phyloP scores from a whole-genome alignment of 1,139 yeast species.

The Arxiozyma slooffiae region DNA sequence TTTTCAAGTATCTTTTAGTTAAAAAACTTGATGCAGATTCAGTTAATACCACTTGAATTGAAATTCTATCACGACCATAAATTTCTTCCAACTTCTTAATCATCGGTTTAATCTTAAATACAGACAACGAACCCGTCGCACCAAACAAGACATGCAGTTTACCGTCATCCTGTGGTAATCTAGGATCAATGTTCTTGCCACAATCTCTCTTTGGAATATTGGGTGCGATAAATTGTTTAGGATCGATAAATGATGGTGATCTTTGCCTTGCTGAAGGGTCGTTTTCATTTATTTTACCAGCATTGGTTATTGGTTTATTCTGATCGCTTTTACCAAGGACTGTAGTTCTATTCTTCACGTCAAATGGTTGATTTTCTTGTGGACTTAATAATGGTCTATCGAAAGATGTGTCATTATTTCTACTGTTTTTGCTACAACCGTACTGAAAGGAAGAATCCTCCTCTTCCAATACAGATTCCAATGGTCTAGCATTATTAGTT shows the following conservation, averaged over 20 bases:
- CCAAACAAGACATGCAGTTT: constrained; percentile 79
- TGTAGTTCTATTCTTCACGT: not conserved
- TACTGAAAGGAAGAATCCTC: not conserved
- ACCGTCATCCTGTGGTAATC: constrained; percentile 86
- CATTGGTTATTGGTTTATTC: not conserved
- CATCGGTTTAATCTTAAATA: constrained; percentile 63
- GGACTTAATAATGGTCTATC: not conserved
- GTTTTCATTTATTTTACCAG: not conserved
- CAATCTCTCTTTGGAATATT: constrained; percentile 36
- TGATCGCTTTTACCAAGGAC: not conserved
- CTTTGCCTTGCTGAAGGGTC: not conserved
- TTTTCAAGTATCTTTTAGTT: constrained; percentile 33
- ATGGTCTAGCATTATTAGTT: constrained; percentile 7
- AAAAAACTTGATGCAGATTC: constrained; percentile 76
- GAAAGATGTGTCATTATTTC: not conserved
- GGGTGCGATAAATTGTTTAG: constrained; percentile 16
- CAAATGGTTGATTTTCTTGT: not conserved
- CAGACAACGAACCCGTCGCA: constrained; percentile 82
- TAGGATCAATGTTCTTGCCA: constrained; percentile 56
- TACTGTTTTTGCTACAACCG: not conserved
- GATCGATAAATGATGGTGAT: not conserved
- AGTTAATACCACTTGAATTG: constrained; percentile 75
- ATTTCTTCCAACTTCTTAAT: constrained; percentile 70
- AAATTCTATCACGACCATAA: constrained; percentile 58
- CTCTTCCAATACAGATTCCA: constrained; percentile 21